Evolutionary conservation across 1,284 basidiomycete species (phyloP).

Genomic region (Hypsizygus ulmarius): DNA sequence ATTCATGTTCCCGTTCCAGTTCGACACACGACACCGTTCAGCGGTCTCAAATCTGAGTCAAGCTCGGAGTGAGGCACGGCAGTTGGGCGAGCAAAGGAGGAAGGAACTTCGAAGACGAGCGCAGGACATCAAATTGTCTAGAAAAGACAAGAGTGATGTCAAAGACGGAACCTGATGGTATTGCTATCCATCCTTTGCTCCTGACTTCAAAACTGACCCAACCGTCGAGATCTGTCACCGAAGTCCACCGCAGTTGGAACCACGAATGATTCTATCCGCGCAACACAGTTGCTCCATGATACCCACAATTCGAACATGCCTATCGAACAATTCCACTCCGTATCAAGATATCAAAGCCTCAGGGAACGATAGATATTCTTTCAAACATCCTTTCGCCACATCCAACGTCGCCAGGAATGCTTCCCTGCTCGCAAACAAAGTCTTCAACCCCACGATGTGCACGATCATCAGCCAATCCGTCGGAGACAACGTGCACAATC

Average conservation of each 20-base stretch:
- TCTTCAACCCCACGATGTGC: constrained; percentile 34
- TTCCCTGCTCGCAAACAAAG: constrained; percentile 31
- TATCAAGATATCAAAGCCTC: constrained; percentile 1
- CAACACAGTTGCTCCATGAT: background rate
- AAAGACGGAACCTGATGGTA: background rate
- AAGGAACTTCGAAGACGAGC: constrained; percentile 26
- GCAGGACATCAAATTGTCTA: constrained; percentile 19
- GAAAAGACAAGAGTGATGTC: background rate
- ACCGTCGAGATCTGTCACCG: too few relatives aligned
- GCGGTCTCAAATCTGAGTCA: constrained; percentile 30
- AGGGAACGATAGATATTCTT: constrained; percentile 12
- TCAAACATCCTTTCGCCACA: constrained; percentile 10
- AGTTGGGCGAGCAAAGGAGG: constrained; percentile 26
- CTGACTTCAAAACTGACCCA: too few relatives aligned
- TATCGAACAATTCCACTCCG: background rate
- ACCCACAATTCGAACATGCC: background rate
- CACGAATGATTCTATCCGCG: background rate
- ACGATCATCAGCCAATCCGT: constrained; percentile 37
- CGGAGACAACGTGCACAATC: constrained; percentile 36
- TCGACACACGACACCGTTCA: constrained; percentile 27
- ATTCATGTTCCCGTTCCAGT: constrained; percentile 25
- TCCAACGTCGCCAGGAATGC: constrained; percentile 22
- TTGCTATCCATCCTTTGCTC: too few relatives aligned
- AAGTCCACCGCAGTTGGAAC: too few relatives aligned
- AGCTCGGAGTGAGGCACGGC: constrained; percentile 30